Percentiles rank a stretch among this genome's conserved stretches.
These are phyloP conservation scores for Achaetomiella virescens DNA, from an alignment of 495 filamentous ascomycete genomes.

Conservation along the genomic window DNA sequence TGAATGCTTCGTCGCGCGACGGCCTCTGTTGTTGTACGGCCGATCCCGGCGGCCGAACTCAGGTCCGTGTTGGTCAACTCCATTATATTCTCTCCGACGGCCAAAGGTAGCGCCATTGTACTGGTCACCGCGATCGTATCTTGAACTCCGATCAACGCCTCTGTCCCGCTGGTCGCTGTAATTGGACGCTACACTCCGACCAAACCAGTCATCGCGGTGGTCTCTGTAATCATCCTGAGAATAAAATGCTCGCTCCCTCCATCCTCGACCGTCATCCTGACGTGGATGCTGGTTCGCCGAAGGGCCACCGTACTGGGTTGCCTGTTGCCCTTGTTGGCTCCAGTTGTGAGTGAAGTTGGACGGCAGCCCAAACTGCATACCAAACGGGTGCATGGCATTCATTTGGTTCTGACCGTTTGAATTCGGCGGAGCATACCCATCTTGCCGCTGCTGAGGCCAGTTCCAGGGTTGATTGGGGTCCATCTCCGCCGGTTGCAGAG, in stretches of 20 bases:
- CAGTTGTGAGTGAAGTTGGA: background rate
- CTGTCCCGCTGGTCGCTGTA: too few relatives aligned
- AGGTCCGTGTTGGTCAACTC: too few relatives aligned
- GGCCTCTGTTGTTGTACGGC: too few relatives aligned
- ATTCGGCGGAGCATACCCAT: background rate
- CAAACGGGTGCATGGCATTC: background rate
- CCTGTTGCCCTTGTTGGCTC: background rate
- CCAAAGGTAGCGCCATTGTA: too few relatives aligned
- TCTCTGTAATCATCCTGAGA: too few relatives aligned
- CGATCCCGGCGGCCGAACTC: too few relatives aligned
- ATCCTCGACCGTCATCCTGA: background rate
- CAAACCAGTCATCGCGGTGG: too few relatives aligned
- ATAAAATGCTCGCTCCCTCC: background rate
- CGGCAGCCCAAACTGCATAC: background rate
- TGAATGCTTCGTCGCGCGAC: too few relatives aligned
- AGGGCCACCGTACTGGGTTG: background rate
- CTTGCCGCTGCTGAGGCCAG: background rate
- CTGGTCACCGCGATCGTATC: too few relatives aligned
- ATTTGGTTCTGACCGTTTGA: background rate
- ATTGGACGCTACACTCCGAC: too few relatives aligned
- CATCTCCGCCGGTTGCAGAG: background rate
- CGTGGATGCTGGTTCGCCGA: background rate
- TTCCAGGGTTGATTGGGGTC: background rate
- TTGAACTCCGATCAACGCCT: too few relatives aligned
- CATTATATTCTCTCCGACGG: too few relatives aligned